A percentile compares a stretch with the other conserved stretches of the same genome.
Evolutionary conservation across 306 rosid species (phyloP).

Genomic region (Gillenia trifoliata): DNA sequence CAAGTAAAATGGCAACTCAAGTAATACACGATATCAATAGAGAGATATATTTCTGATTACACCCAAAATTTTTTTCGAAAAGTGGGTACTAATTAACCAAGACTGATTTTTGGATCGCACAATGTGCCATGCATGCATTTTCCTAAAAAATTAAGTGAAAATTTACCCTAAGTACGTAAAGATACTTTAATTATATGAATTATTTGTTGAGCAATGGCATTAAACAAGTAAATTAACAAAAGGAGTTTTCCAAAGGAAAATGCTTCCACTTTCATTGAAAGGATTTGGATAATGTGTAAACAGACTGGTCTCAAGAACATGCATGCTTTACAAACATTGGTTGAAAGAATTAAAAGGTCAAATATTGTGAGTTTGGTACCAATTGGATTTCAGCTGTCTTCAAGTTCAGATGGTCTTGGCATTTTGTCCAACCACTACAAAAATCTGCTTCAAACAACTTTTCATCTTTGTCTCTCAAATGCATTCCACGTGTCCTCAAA

Average conservation of each 20-base stretch:
- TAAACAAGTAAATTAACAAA: slow-evolving; percentile 5
- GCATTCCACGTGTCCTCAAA: slow-evolving; percentile 69
- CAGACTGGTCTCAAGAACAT: slow-evolving; percentile 7
- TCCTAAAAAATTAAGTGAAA: slow-evolving; percentile 5
- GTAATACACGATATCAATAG: neutral
- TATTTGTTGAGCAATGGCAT: slow-evolving; percentile 19
- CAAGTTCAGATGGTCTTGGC: slow-evolving; percentile 19
- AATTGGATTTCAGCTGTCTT: slow-evolving; percentile 7
- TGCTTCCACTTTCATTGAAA: slow-evolving; percentile 22
- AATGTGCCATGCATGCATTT: slow-evolving; percentile 1
- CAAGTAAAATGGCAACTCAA: no score
- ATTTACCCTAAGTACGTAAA: slow-evolving; percentile 31
- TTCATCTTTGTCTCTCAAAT: slow-evolving; percentile 39
- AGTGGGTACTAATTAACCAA: neutral
- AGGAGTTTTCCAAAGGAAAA: neutral
- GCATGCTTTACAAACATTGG: slow-evolving; percentile 19
- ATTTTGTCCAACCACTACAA: slow-evolving; percentile 21
- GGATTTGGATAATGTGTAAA: slow-evolving; percentile 4
- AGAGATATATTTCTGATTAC: neutral
- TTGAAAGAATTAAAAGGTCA: neutral
- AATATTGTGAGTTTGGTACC: neutral
- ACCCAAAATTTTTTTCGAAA: neutral
- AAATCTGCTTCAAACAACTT: slow-evolving; percentile 24
- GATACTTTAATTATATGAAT: slow-evolving; percentile 28
- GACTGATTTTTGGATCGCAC: neutral